phyloP scores from a whole-genome alignment of 2,329 filamentous ascomycete species.

The Xylariales sp. region DNA sequence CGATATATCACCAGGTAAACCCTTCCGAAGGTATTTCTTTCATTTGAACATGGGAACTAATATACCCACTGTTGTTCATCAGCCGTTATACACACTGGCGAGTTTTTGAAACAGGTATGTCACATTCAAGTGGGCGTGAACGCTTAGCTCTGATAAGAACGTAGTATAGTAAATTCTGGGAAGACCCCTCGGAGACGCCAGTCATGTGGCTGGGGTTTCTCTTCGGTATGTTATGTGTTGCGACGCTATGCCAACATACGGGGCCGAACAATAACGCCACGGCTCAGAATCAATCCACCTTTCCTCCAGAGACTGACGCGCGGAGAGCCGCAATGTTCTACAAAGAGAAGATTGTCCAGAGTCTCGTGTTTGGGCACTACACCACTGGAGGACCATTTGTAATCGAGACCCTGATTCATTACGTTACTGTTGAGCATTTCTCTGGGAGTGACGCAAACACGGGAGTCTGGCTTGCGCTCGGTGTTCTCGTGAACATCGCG shows the following conservation, averaged over 20 bases:
- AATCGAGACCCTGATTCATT: constrained; percentile 32
- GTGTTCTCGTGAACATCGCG: constrained; percentile 23
- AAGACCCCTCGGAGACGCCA: constrained; percentile 28
- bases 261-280: constrained; percentile 16
- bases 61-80: background rate
- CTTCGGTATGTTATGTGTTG: constrained; percentile 40
- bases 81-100: constrained; percentile 21
- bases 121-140: background rate
- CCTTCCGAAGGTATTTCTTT: background rate
- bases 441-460: constrained; percentile 25
- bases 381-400: constrained; percentile 38
- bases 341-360: constrained; percentile 27
- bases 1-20: constrained; percentile 21
- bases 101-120: constrained; percentile 25
- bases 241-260: constrained; percentile 20
- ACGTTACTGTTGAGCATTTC: constrained; percentile 28
- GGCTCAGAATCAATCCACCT: no score
- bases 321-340: constrained; percentile 3
- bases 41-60: background rate
- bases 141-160: background rate
- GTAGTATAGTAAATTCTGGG: constrained; percentile 42
- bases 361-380: constrained; percentile 33
- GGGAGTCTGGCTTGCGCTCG: constrained; percentile 31
- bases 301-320: constrained; percentile 11
- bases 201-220: constrained; percentile 42